Evolutionary conservation across 2,329 filamentous ascomycete genomes (phyloP), one percentile per base, ranked within the genome.

Genomic region (Arthrobotrys iridis): DNA sequence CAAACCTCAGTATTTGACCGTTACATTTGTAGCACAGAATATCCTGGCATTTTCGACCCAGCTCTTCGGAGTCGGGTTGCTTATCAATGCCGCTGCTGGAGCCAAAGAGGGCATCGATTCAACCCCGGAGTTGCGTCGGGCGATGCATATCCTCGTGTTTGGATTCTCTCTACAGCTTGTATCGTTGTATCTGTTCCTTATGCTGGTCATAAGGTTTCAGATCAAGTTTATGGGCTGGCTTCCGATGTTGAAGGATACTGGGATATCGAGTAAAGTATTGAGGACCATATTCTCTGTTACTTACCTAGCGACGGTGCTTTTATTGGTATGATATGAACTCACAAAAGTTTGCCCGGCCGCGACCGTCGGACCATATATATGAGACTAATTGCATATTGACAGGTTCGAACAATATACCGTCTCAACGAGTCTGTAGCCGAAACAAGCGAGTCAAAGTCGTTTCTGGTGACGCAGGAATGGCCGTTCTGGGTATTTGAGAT

Each of bases 401-500:
- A 73, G 68, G 28, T 73, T 4, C 52, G 68, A 20, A 62, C 68
- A 10, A 6, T 62, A 22, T 73, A 73, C 55, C 60, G 68, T 18
- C 43, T 73, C 33, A 50, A 35, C 33, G 50, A 66, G 26, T 66
- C 45, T 41, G 13, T 62, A 10, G 45, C 50, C 6, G 59, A 64
- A 18, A 41, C 52, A 5, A 41, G 13, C 1, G 10, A 11, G 18
- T 35, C 26, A 22, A 15, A 57, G n/a, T 59, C 37, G 13, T 55
- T 73, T 33, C 18, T 66, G 26, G 60, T 73, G 18, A 45, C 68
- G 7, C 41, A 55, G 15, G 68, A 62, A 24, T 73, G 60, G 68
- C 60, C 60, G 52, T 73, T 73, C 37, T 66, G 60, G 60, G 52
- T 60, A 10, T 66, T 60, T 45, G 68, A 73, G 37, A 55, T 73